Evolutionary conservation across 805 yeast species (phyloP), one percentile per base, ranked within the genome.

Genomic region (Phaffomyces antillensis): DNA sequence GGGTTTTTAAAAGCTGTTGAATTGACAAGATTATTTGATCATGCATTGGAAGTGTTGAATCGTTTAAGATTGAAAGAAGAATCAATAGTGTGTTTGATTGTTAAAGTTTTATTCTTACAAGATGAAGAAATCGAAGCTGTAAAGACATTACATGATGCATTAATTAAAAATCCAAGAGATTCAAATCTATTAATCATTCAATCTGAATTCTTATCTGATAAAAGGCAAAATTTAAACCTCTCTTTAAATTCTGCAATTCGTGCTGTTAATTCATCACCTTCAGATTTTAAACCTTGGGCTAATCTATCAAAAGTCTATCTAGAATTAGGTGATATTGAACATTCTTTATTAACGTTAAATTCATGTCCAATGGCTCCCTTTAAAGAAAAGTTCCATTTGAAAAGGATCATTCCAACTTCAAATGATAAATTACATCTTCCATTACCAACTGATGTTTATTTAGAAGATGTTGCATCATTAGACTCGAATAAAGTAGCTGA

Each of bases 351-450:
- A 45, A 77, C 89, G 1, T 68, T 86, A 52, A 86, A 86, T 55
- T 80, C 91, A 15, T 83, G 90, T 56, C 95, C 95, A 23, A 83
- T 86, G 88, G 81, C 81, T 43, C 55, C 68, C 1, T 76, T 84
- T 11, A 81, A 79, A 57, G 93, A 85, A 53, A 76, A 76, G 50
- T 84, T 70, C 59, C 68, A 72, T 20, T 70, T 83, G 53, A 77
- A 75, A 58, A 68, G 93, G 55, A 72, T 81, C 5, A 76, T 76
- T 11, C 75, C 77, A 25, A 73, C 80, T 18, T 62, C 65, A 24
- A 59, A 69, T 17, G 78, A 76, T 4, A 75, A 73, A 46, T 63
- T 86, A 52, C 95, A 86, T 62, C 68, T 86, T 36, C 95, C 95
- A 0, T 68, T 83, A 36, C 93, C 95, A 4, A 67, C 73, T 30